Conservation (phyloP, 495 filamentous ascomycete species). For the Xylaria grammica region DNA sequence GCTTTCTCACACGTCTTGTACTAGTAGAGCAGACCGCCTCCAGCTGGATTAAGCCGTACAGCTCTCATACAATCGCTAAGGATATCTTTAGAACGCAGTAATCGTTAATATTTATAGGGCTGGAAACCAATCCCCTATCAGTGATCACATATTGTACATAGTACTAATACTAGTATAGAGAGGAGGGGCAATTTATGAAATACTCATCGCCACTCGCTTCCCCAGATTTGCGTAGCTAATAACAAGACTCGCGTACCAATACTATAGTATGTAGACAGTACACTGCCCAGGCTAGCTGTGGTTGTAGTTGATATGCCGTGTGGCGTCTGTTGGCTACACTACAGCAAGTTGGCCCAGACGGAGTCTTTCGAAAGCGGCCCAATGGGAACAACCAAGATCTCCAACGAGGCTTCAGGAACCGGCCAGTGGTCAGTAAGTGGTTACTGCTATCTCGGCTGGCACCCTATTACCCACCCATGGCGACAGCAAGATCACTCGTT, state of each 20-base stretch:
- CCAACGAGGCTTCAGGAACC: constrained; percentile 3
- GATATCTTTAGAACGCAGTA: constrained; percentile 1
- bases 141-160: too few species aligned
- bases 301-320: neutral
- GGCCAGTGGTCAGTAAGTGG: constrained; percentile 6
- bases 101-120: constrained; percentile 18
- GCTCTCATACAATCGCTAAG: neutral
- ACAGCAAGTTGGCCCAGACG: neutral
- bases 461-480: neutral
- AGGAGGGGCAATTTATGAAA: neutral
- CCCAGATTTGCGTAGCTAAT: constrained; percentile 1
- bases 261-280: too few species aligned
- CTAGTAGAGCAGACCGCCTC: neutral
- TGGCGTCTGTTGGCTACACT: neutral
- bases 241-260: neutral
- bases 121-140: neutral
- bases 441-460: constrained; percentile 8
- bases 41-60: neutral
- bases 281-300: neutral
- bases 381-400: constrained; percentile 2
- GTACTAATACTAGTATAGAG: too few species aligned
- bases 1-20: neutral
- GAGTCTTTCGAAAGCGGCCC: neutral
- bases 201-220: neutral
- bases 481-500: neutral